These are phyloP conservation scores for Rubus idaeus DNA, from an alignment of 306 rosid species.

Conservation along the genomic window DNA sequence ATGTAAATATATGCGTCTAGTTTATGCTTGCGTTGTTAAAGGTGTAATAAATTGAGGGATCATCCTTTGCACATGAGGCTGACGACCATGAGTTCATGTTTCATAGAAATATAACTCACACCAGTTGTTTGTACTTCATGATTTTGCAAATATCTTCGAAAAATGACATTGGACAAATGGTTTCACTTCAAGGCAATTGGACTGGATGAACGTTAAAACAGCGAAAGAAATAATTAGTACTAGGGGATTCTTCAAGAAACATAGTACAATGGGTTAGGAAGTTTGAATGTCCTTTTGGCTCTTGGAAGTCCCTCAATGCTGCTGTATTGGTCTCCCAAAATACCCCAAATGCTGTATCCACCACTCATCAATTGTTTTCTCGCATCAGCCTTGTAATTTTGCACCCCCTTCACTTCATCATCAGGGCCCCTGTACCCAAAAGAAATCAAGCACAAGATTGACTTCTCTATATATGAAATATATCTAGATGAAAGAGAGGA, in stretches of 20 bases:
- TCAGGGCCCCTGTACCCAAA: slow-evolving; percentile 24
- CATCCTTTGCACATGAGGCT: neutral
- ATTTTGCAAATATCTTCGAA: neutral
- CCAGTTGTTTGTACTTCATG: neutral
- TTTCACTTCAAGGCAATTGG: neutral
- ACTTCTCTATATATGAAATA: neutral
- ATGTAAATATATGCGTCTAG: neutral
- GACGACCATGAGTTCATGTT: neutral
- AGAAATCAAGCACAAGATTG: neutral
- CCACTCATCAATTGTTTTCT: slow-evolving; percentile 27
- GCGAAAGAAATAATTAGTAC: neutral
- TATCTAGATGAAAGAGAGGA: neutral
- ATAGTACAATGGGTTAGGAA: slow-evolving; percentile 51
- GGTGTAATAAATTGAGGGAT: neutral
- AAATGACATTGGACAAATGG: neutral
- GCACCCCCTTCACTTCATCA: slow-evolving; percentile 36
- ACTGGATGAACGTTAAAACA: neutral
- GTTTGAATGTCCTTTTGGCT: slow-evolving; percentile 41
- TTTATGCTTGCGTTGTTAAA: neutral
- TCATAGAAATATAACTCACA: neutral
- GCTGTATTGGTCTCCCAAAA: slow-evolving; percentile 44
- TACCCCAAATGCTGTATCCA: slow-evolving; percentile 48
- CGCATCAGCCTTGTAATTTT: slow-evolving; percentile 41
- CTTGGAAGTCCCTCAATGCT: slow-evolving; percentile 45
- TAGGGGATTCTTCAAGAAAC: slow-evolving; percentile 20